Conservation (phyloP, 164 flowering plant species). For the Stephania japonica region DNA sequence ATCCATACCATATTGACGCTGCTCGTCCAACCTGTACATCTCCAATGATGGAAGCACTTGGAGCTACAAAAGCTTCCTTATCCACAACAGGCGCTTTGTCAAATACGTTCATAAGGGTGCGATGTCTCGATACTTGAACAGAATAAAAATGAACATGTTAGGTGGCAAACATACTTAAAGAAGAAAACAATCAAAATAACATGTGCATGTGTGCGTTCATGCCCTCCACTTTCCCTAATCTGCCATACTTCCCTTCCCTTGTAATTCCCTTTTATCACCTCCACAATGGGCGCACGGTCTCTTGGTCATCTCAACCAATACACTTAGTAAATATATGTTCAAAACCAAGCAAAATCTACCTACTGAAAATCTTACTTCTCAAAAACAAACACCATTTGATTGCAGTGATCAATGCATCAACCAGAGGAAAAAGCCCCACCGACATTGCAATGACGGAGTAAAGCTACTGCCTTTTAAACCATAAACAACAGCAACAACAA, state of each 20-base stretch:
- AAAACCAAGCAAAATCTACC: too few species aligned
- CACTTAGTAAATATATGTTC: too few species aligned
- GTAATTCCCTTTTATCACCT: too few species aligned
- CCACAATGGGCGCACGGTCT: too few species aligned
- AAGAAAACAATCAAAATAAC: too few species aligned
- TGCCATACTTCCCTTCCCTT: too few species aligned
- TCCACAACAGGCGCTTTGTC: conserved; percentile 76
- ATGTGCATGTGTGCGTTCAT: not conserved
- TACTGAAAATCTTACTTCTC: too few species aligned
- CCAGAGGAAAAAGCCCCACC: not conserved
- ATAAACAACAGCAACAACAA: too few species aligned
- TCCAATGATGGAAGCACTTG: conserved; percentile 88
- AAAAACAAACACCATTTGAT: too few species aligned
- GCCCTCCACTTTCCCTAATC: too few species aligned
- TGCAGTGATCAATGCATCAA: not conserved
- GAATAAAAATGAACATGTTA: conserved; percentile 1
- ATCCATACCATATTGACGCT: conserved; percentile 95
- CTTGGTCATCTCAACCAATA: too few species aligned
- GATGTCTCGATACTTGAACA: conserved; percentile 74
- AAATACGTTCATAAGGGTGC: conserved; percentile 84
- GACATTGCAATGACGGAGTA: not conserved
- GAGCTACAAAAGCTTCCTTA: conserved; percentile 86
- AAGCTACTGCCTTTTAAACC: not conserved
- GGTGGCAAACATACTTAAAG: not conserved
- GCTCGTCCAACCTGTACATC: conserved; percentile 75